phyloP scores from a whole-genome alignment of 2,329 filamentous ascomycete genomes.

The Aspergillus cejpii region DNA sequence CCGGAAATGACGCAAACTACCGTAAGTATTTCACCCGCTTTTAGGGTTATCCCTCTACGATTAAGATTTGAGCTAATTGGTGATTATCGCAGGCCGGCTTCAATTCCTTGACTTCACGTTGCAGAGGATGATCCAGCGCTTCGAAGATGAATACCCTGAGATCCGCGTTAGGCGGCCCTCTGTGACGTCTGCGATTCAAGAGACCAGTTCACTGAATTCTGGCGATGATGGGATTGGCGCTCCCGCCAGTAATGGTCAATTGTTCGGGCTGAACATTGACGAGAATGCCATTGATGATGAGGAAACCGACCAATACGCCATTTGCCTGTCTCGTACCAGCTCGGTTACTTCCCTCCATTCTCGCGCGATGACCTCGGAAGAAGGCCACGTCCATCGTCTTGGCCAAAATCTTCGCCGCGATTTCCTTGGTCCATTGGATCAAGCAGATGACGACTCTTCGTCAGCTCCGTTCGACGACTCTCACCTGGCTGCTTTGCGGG shows the following conservation, averaged over 20 bases:
- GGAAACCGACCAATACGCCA: slow-evolving; percentile 38
- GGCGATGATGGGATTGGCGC: slow-evolving; percentile 25
- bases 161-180: slow-evolving; percentile 51
- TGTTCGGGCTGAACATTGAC: slow-evolving; percentile 24
- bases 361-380: slow-evolving; percentile 59
- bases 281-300: slow-evolving; percentile 37
- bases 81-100: slow-evolving; percentile 54
- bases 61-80: slow-evolving; percentile 2
- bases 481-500: slow-evolving; percentile 42
- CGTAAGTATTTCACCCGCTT: slow-evolving; percentile 49
- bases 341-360: slow-evolving; percentile 63
- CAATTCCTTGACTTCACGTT: slow-evolving; percentile 84
- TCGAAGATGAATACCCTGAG: slow-evolving; percentile 94
- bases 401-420: slow-evolving; percentile 61
- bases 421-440: slow-evolving; percentile 48
- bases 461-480: slow-evolving; percentile 33
- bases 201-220: slow-evolving; percentile 32
- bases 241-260: slow-evolving; percentile 28
- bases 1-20: slow-evolving; percentile 68
- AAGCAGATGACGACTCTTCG: slow-evolving; percentile 29
- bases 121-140: slow-evolving; percentile 84
- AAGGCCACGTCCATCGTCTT: slow-evolving; percentile 63
- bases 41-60: slow-evolving; percentile 9
- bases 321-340: slow-evolving; percentile 52
- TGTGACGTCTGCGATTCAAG: slow-evolving; percentile 16